Conservation (phyloP, 78 protist genomes). For the Cavenderia fasciculata region DNA sequence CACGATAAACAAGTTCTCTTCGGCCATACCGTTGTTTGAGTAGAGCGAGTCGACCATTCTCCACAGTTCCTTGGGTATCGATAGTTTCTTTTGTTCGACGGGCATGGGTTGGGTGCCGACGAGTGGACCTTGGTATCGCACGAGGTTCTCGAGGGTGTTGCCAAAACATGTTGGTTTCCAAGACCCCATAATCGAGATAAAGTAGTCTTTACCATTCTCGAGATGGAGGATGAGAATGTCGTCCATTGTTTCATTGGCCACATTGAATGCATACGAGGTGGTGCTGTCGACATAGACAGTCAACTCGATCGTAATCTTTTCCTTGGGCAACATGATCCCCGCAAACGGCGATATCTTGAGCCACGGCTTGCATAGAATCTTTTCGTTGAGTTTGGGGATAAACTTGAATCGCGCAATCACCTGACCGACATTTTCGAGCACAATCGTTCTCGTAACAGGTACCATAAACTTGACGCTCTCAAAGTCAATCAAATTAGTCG, state of each 20-base stretch:
- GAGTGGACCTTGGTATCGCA: slow-evolving; percentile 56
- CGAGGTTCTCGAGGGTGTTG: slow-evolving; percentile 75
- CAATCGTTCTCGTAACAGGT: slow-evolving; percentile 29
- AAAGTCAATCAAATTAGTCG: slow-evolving; percentile 68
- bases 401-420: slow-evolving; percentile 85
- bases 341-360: slow-evolving; percentile 77
- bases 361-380: slow-evolving; percentile 81
- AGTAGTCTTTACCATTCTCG: slow-evolving; percentile 88
- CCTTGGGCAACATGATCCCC: slow-evolving; percentile 82
- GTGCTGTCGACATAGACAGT: slow-evolving; percentile 44
- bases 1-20: slow-evolving; percentile 63
- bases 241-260: slow-evolving; percentile 56
- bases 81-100: slow-evolving; percentile 40
- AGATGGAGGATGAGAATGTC: slow-evolving; percentile 89
- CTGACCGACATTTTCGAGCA: slow-evolving; percentile 83
- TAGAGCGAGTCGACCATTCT: slow-evolving; percentile 80
- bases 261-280: slow-evolving; percentile 56
- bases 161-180: slow-evolving; percentile 80
- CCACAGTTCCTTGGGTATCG: slow-evolving; percentile 92
- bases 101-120: slow-evolving; percentile 33
- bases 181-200: slow-evolving; percentile 71
- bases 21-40: slow-evolving; percentile 39
- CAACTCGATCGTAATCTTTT: slow-evolving; percentile 56
- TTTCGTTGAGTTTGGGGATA: slow-evolving; percentile 83
- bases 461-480: slow-evolving; percentile 36